phyloP scores from a whole-genome alignment of 2,329 filamentous ascomycete genomes.

The Xylaria multiplex region DNA sequence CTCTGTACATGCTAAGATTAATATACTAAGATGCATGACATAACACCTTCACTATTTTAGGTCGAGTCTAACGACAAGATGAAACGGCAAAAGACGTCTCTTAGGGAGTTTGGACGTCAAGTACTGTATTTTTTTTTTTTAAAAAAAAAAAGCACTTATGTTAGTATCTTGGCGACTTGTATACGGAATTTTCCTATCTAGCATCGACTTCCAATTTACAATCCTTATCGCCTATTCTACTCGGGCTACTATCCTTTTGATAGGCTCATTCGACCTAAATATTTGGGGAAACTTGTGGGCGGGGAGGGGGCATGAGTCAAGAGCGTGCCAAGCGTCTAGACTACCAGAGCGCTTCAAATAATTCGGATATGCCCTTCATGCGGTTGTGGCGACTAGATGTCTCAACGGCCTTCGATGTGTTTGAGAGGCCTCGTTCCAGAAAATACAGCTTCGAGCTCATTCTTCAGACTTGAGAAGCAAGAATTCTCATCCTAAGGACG shows the following conservation, averaged over 20 bases:
- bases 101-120: background rate
- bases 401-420: background rate
- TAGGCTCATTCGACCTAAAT: background rate
- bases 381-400: background rate
- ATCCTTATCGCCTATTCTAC: background rate
- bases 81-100: background rate
- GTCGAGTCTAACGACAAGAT: background rate
- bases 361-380: background rate
- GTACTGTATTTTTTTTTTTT: background rate
- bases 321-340: background rate
- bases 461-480: background rate
- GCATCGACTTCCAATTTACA: background rate
- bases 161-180: too few relatives aligned
- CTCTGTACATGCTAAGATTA: background rate
- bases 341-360: background rate
- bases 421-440: too few relatives aligned
- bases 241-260: background rate
- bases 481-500: background rate
- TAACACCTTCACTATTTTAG: background rate
- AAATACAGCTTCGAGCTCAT: background rate
- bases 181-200: too few relatives aligned
- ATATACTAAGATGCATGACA: background rate
- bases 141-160: too few relatives aligned
- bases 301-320: constrained; percentile 1
- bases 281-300: constrained; percentile 4